phyloP scores from a whole-genome alignment of 2,329 filamentous ascomycete genomes.

The Pleurostoma richardsiae region DNA sequence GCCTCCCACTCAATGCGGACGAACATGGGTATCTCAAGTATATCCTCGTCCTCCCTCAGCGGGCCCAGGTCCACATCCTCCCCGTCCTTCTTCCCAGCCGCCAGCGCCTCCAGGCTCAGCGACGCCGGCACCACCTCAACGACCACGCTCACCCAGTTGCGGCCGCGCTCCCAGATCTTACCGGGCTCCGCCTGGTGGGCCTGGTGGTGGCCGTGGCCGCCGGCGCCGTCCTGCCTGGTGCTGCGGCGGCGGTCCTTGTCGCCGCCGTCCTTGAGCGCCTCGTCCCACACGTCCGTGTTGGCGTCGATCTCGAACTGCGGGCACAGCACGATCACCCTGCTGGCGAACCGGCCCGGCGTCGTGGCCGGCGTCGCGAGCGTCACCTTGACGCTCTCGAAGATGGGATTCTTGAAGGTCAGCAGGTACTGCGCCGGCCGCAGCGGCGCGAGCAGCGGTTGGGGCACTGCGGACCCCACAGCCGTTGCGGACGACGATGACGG shows the following conservation, averaged over 20 bases:
- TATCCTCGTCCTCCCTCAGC: constrained; percentile 54
- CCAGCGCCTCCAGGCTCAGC: constrained; percentile 33
- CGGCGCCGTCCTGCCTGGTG: constrained; percentile 33
- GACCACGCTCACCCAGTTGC: constrained; percentile 93
- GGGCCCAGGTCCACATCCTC: constrained; percentile 37
- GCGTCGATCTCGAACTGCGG: constrained; percentile 92
- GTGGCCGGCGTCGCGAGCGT: constrained; percentile 78
- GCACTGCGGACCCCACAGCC: constrained; percentile 5
- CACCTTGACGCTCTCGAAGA: constrained; percentile 86
- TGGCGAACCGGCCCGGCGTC: constrained; percentile 71
- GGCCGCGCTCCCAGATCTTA: constrained; percentile 91
- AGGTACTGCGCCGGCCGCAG: constrained; percentile 70
- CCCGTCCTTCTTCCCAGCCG: constrained; percentile 18
- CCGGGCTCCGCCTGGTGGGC: constrained; percentile 72
- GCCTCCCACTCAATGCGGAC: constrained; percentile 88
- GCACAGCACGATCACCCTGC: constrained; percentile 85
- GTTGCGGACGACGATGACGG: constrained; percentile 14
- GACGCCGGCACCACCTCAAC: constrained; percentile 76
- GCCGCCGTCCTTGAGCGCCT: constrained; percentile 63
- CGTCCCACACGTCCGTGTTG: constrained; percentile 84
- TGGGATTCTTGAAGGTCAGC: constrained; percentile 85
- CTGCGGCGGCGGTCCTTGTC: constrained; percentile 16
- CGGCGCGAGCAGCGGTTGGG: constrained; percentile 42
- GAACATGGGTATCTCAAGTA: constrained; percentile 89
- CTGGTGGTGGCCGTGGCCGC: constrained; percentile 29